Evolutionary conservation across 176 grass and related monocot species (phyloP).

Genomic region (Lolium perenne): DNA sequence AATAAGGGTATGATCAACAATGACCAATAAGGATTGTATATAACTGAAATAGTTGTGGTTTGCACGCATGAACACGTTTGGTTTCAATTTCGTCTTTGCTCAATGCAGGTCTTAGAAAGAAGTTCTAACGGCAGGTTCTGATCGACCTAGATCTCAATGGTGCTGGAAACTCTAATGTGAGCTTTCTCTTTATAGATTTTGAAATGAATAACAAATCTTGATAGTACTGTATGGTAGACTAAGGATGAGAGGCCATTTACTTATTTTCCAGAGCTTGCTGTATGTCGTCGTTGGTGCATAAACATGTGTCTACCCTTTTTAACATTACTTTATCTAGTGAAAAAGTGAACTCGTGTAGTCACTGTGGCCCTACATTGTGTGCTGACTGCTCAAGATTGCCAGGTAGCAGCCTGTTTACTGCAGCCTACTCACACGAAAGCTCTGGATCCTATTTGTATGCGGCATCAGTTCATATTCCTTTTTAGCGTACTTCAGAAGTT

Average conservation of each 20-base stretch:
- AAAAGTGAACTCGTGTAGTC: neutral
- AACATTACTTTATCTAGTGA: constrained; percentile 1
- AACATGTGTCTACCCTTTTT: neutral
- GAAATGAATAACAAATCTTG: neutral
- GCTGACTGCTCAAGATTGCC: constrained; percentile 11
- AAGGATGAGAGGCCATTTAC: neutral
- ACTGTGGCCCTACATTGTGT: neutral
- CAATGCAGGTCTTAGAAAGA: neutral
- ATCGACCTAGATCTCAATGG: neutral
- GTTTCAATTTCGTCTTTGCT: neutral
- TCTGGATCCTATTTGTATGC: neutral
- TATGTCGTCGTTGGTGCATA: neutral
- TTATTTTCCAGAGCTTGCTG: neutral
- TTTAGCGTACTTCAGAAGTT: neutral
- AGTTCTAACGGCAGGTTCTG: neutral
- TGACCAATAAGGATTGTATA: neutral
- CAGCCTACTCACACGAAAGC: neutral
- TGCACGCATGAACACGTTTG: neutral
- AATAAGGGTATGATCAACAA: neutral
- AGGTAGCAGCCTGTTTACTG: neutral
- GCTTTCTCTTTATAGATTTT: neutral
- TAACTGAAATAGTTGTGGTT: constrained; percentile 2
- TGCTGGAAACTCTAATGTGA: neutral
- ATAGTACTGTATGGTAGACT: neutral
- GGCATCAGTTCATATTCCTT: neutral